A percentile compares a stretch with the other conserved stretches of the same genome.
Evolutionary conservation across 1,284 basidiomycete species (phyloP).

Genomic region (Microbotryum scabiosae): DNA sequence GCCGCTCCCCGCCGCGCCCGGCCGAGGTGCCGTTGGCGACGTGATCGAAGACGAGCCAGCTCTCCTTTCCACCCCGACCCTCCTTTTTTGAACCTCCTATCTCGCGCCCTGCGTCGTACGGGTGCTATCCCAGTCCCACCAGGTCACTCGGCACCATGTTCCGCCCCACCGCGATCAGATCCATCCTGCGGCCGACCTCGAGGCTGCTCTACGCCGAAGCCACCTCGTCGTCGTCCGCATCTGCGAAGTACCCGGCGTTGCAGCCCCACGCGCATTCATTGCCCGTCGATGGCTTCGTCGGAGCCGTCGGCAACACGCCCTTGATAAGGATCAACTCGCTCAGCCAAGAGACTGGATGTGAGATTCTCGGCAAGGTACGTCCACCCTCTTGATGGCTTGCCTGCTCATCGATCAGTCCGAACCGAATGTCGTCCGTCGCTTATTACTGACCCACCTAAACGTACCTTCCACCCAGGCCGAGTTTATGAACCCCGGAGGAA

Average conservation of each 20-base stretch:
- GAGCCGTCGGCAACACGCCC: conserved; percentile 89
- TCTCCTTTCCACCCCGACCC: background rate
- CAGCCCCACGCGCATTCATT: conserved; percentile 28
- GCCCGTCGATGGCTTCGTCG: conserved; percentile 62
- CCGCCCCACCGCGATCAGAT: background rate
- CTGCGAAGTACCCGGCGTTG: conserved; percentile 2
- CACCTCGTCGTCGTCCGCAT: background rate
- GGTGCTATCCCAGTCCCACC: background rate
- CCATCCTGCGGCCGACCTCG: background rate
- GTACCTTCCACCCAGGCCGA: conserved; percentile 43
- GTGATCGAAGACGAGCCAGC: background rate
- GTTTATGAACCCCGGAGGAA: conserved; percentile 98
- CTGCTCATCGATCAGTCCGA: too few species aligned
- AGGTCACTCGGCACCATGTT: background rate
- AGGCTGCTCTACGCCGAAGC: background rate
- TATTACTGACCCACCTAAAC: too few species aligned
- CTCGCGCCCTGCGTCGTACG: background rate
- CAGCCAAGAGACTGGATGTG: conserved; percentile 81
- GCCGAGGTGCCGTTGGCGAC: too few species aligned
- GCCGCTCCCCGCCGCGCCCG: too few species aligned
- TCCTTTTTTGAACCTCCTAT: background rate
- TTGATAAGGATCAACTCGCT: conserved; percentile 78
- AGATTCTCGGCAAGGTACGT: conserved; percentile 78
- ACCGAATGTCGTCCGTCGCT: too few species aligned
- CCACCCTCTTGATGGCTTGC: too few species aligned